A percentile compares a stretch with the other conserved stretches of the same genome.
phyloP scores from a whole-genome alignment of 768 basidiomycete genomes.

The Lactarius psammicola region DNA sequence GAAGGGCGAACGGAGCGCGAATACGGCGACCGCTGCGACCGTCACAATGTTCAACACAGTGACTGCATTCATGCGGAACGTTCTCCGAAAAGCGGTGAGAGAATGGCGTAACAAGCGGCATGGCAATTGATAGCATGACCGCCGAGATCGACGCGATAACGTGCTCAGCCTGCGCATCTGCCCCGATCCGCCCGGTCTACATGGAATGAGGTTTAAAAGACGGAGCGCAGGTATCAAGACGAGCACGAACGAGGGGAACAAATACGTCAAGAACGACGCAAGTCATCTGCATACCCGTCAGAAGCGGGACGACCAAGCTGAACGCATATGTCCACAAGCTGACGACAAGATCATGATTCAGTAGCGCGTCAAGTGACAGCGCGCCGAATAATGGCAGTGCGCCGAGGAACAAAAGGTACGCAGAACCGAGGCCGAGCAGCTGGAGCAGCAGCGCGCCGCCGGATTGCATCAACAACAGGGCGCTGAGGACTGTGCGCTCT shows the following conservation, averaged over 20 bases:
- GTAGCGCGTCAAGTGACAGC: conserved; percentile 51
- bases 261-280: conserved; percentile 78
- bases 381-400: conserved; percentile 56
- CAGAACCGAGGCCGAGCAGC: conserved; percentile 67
- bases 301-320: conserved; percentile 54
- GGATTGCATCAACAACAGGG: conserved; percentile 60
- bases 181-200: conserved; percentile 80
- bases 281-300: conserved; percentile 56
- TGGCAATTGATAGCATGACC: conserved; percentile 50
- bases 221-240: not conserved
- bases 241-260: conserved; percentile 68
- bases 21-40: conserved; percentile 55
- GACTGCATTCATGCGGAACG: conserved; percentile 41
- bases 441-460: conserved; percentile 59
- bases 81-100: conserved; percentile 62
- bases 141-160: conserved; percentile 81
- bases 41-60: conserved; percentile 48
- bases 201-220: conserved; percentile 13
- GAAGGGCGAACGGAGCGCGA: conserved; percentile 62
- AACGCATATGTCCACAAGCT: conserved; percentile 64
- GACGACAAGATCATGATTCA: conserved; percentile 40
- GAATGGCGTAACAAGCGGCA: conserved; percentile 68
- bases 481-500: conserved; percentile 63
- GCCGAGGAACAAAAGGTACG: conserved; percentile 68
- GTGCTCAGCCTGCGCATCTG: conserved; percentile 81